Evolutionary conservation across 2,329 filamentous ascomycete species (phyloP), one percentile per base, ranked within the genome.

Genomic region (Pseudogymnoascus sp.): DNA sequence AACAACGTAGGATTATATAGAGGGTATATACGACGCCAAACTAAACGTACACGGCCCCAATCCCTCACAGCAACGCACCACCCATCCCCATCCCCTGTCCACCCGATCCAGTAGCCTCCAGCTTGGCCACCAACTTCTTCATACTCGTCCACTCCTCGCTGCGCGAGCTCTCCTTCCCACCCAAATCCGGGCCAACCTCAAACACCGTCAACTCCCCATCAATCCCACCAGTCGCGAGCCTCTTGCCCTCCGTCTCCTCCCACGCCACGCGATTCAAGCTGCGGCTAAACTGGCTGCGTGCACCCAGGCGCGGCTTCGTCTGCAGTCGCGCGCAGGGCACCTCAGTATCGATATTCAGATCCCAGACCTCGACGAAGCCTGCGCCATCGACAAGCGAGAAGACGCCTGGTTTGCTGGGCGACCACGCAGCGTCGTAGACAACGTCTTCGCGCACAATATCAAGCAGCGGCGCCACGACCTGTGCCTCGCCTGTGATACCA

Each of bases 391-490:
- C 94, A 18, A 96, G 85, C 1, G 90, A 91, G 74, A 99, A 99
- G 7, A 99, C 90, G 37, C 92, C 92, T 0, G 94, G 94, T 72
- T 94, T 93, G 66, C 94, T 84, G 0, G 94, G 94, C 12, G 91
- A 96, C 95, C 95, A 99, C 60, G 87, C 88, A 2, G 91, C 92
- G 72, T 97, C 93, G 76, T 99, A 99, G 59, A 99, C 92, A 18
- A 97, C 87, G 70, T 99, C 95, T 76, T 99, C 95, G 60, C 94
- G 88, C 18, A 89, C 87, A 70, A 99, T 91, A 65, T 97, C 92
- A 11, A 97, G 81, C 25, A 99, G 79, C 0, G 94, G 94, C 2
- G 82, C 75, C 30, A 93, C 86, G 0, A 75, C 72, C 64, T 83
- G 78, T 12, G 77, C 67, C 18, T 76, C 75, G 0, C 73, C 74